These are phyloP conservation scores for Carallia pectinifolia DNA, from an alignment of 345 rosid genomes.

Conservation along the genomic window DNA sequence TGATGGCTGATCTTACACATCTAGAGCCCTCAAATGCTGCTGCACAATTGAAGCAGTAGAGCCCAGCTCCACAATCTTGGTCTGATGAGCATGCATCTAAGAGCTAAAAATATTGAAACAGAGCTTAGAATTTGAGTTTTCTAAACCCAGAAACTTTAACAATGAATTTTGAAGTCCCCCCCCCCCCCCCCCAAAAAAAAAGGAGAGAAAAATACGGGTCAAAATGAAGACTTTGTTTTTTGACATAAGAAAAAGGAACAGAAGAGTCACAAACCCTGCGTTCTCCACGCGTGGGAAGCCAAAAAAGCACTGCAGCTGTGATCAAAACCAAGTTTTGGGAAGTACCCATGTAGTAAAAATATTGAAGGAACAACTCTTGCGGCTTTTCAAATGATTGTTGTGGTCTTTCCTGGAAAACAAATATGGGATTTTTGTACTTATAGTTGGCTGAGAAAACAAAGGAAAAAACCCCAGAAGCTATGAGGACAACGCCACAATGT, in stretches of 20 bases:
- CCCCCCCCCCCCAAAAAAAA: not conserved
- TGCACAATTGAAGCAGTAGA: slow-evolving; percentile 54
- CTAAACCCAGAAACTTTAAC: not conserved
- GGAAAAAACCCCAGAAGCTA: not conserved
- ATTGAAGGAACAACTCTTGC: not conserved
- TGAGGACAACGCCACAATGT: not conserved
- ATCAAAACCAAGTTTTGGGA: slow-evolving; percentile 21
- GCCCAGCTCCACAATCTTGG: slow-evolving; percentile 59
- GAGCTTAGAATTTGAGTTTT: not conserved
- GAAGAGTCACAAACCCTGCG: slow-evolving; percentile 43
- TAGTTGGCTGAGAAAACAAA: slow-evolving; percentile 29
- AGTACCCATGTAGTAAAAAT: slow-evolving; percentile 25
- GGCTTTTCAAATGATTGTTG: too few relatives aligned
- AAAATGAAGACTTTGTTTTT: not conserved
- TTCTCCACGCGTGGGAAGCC: slow-evolving; percentile 28
- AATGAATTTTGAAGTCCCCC: not conserved
- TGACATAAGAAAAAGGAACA: not conserved
- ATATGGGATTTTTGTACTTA: not conserved
- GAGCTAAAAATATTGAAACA: slow-evolving; percentile 17
- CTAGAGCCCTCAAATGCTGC: slow-evolving; percentile 48
- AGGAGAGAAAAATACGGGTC: not conserved
- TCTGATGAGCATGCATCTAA: slow-evolving; percentile 53
- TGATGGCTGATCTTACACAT: slow-evolving; percentile 51
- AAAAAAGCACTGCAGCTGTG: slow-evolving; percentile 14
- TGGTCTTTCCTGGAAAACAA: too few relatives aligned